Evolutionary conservation across 768 basidiomycete species (phyloP).

Genomic region (Tricholoma matsutake): DNA sequence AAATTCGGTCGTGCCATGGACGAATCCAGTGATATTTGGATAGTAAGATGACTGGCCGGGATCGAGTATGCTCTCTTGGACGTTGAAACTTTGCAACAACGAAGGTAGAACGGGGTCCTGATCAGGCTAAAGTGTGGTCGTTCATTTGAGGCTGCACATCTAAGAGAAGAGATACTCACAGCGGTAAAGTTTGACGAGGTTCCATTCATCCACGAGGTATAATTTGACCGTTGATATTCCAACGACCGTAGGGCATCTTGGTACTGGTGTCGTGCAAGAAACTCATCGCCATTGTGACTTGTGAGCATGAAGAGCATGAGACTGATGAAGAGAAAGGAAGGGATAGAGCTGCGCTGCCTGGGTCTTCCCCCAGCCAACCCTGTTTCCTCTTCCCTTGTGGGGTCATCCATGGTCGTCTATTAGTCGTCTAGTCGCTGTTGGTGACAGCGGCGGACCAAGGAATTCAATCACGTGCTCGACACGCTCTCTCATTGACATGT

Average conservation of each 20-base stretch:
- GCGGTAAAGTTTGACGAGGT: slow-evolving; percentile 62
- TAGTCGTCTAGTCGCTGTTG: slow-evolving; percentile 8
- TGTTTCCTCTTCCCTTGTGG: slow-evolving; percentile 36
- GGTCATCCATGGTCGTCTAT: slow-evolving; percentile 23
- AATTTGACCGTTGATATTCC: slow-evolving; percentile 64
- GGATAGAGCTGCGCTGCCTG: slow-evolving; percentile 57
- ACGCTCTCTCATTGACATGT: background rate
- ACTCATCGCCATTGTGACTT: slow-evolving; percentile 69
- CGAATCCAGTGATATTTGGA: slow-evolving; percentile 75
- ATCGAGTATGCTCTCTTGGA: slow-evolving; percentile 43
- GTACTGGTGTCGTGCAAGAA: slow-evolving; percentile 59
- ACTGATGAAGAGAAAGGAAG: slow-evolving; percentile 70
- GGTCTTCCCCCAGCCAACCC: slow-evolving; percentile 30
- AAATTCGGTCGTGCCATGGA: slow-evolving; percentile 58
- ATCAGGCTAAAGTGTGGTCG: slow-evolving; percentile 38
- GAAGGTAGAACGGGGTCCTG: slow-evolving; percentile 40
- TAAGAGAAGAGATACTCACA: slow-evolving; percentile 31
- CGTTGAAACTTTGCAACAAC: slow-evolving; percentile 48
- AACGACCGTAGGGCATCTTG: slow-evolving; percentile 60
- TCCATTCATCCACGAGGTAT: slow-evolving; percentile 71
- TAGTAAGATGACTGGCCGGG: slow-evolving; percentile 57
- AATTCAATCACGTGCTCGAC: slow-evolving; percentile 13
- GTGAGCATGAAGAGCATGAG: slow-evolving; percentile 79
- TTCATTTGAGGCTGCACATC: background rate
- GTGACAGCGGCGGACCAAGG: slow-evolving; percentile 1